Conservation (phyloP, 306 rosid species). For the Medicago lupulina region DNA sequence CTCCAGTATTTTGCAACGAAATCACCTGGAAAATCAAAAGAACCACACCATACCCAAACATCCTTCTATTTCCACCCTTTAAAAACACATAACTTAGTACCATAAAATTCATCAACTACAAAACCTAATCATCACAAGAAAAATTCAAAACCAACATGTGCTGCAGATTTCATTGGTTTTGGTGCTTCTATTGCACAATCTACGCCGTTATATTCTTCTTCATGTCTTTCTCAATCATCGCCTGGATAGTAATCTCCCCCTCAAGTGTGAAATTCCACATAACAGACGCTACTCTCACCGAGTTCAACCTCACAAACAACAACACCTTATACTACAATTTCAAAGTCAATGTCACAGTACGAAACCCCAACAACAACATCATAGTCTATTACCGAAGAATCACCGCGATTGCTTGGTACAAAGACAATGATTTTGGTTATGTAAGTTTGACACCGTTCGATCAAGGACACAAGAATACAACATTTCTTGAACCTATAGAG, state of each 20-base stretch:
- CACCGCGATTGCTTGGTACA: slow-evolving; percentile 42
- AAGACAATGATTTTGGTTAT: slow-evolving; percentile 13
- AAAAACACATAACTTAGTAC: neutral
- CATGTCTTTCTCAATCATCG: neutral
- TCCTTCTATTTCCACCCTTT: neutral
- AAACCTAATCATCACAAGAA: neutral
- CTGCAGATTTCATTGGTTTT: neutral
- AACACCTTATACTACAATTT: slow-evolving; percentile 40
- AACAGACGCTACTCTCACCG: slow-evolving; percentile 40
- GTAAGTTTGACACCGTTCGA: slow-evolving; percentile 44
- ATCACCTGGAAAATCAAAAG: slow-evolving; percentile 1
- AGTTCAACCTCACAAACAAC: slow-evolving; percentile 46
- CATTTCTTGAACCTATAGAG: slow-evolving; percentile 19
- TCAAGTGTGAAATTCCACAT: slow-evolving; percentile 40
- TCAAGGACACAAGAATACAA: slow-evolving; percentile 52
- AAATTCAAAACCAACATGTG: slow-evolving; percentile 4
- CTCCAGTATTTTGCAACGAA: neutral
- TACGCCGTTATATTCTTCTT: neutral
- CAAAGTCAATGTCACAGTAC: slow-evolving; percentile 39
- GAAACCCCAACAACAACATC: slow-evolving; percentile 47
- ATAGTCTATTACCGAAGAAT: slow-evolving; percentile 40
- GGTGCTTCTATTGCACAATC: slow-evolving; percentile 17
- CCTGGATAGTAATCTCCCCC: slow-evolving; percentile 25
- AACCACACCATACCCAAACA: neutral
- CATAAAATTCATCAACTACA: neutral